A percentile compares a stretch with the other conserved stretches of the same genome.
Evolutionary conservation across 1,284 basidiomycete species (phyloP).

Genomic region (Inonotus obliquus): DNA sequence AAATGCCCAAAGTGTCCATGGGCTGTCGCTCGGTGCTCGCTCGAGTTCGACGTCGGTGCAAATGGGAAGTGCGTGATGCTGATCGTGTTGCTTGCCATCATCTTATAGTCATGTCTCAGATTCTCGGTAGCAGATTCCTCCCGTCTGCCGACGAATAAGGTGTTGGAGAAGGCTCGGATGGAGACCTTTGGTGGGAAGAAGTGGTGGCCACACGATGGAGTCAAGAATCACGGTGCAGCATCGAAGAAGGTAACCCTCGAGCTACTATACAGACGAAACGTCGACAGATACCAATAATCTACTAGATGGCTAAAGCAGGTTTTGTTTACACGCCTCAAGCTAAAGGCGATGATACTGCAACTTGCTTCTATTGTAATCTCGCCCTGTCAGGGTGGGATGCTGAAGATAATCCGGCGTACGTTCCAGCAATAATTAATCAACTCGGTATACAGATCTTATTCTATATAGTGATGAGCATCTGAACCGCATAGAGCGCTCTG

Average conservation of each 20-base stretch:
- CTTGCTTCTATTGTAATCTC: constrained; percentile 74
- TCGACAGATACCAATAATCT: constrained; percentile 11
- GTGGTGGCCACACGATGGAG: constrained; percentile 71
- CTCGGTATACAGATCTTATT: not conserved
- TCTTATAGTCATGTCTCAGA: constrained; percentile 30
- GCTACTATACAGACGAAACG: not conserved
- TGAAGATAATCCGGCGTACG: constrained; percentile 75
- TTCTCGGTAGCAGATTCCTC: constrained; percentile 50
- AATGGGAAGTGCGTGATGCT: constrained; percentile 47
- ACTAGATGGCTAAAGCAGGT: constrained; percentile 78
- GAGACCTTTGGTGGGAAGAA: constrained; percentile 54
- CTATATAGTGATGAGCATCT: constrained; percentile 57
- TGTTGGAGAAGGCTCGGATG: constrained; percentile 63
- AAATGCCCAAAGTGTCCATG: constrained; percentile 69
- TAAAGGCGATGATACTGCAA: constrained; percentile 65
- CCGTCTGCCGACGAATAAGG: constrained; percentile 59
- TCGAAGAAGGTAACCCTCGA: constrained; percentile 47
- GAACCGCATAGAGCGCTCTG: constrained; percentile 47
- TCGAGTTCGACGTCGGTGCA: constrained; percentile 49
- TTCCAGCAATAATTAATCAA: constrained; percentile 18
- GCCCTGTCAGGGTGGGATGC: constrained; percentile 77
- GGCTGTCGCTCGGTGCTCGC: constrained; percentile 70
- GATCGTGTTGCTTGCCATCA: not conserved
- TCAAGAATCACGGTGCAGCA: constrained; percentile 59
- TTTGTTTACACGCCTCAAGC: constrained; percentile 70